These are phyloP conservation scores for Nissolia schottii DNA, from an alignment of 306 rosid species.

Conservation along the genomic window DNA sequence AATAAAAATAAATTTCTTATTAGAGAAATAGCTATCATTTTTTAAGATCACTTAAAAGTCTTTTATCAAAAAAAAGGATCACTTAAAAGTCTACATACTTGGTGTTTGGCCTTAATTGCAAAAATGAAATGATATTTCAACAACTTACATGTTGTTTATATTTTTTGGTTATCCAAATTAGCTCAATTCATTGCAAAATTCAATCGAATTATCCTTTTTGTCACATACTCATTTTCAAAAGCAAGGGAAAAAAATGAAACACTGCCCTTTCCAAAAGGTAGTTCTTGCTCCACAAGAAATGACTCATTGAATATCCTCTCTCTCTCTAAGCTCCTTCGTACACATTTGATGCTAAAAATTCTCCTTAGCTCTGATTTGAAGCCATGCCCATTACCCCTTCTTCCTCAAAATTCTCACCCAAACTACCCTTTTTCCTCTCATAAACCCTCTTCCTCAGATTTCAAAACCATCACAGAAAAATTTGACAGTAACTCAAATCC, in stretches of 20 bases:
- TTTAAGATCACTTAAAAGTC: not conserved
- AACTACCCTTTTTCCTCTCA: not conserved
- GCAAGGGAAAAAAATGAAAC: not conserved
- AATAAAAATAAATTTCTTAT: no score
- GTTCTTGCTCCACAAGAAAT: conserved; percentile 51
- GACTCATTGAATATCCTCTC: conserved; percentile 3
- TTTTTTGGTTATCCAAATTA: no score
- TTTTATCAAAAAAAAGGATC: no score
- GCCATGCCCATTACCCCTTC: not conserved
- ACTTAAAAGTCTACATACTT: not conserved
- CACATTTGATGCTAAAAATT: conserved; percentile 7
- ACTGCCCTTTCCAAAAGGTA: not conserved
- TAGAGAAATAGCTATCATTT: not conserved
- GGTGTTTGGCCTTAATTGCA: not conserved
- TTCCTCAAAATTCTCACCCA: not conserved
- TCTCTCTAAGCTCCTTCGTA: not conserved
- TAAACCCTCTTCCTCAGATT: not conserved
- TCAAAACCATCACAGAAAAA: not conserved
- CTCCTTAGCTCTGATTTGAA: conserved; percentile 23
- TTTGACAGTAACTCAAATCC: not conserved
- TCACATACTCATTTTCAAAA: not conserved
- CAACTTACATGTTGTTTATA: no score
- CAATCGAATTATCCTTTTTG: not conserved
- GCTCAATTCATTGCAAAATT: not conserved
- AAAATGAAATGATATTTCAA: no score